A percentile compares a stretch with the other conserved stretches of the same genome.
These are phyloP conservation scores for Sporormia fimetaria DNA, from an alignment of 495 filamentous ascomycete species.

Conservation along the genomic window DNA sequence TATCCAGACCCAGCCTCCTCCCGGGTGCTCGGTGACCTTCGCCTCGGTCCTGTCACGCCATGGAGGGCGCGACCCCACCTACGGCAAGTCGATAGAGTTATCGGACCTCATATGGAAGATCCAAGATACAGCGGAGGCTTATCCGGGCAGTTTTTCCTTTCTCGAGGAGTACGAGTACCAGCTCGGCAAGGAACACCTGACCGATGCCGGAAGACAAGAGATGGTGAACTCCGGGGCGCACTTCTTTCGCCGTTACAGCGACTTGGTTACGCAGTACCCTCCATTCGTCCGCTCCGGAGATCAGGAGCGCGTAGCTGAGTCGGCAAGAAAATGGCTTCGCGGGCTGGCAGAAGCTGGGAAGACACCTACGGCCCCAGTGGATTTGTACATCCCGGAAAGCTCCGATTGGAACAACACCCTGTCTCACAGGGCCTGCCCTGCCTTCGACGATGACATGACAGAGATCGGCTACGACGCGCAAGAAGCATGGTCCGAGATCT, in stretches of 20 bases:
- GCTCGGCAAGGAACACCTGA: slow-evolving; percentile 66
- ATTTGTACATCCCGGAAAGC: slow-evolving; percentile 52
- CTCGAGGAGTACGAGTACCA: slow-evolving; percentile 57
- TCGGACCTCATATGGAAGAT: slow-evolving; percentile 38
- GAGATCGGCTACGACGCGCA: slow-evolving; percentile 41
- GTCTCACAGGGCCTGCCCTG: slow-evolving; percentile 54
- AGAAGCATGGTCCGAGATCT: slow-evolving; percentile 42
- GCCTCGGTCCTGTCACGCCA: slow-evolving; percentile 71
- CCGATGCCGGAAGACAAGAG: slow-evolving; percentile 57
- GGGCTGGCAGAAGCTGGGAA: slow-evolving; percentile 54
- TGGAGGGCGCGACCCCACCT: slow-evolving; percentile 71
- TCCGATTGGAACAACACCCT: slow-evolving; percentile 63
- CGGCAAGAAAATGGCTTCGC: slow-evolving; percentile 58
- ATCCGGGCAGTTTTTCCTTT: slow-evolving; percentile 50
- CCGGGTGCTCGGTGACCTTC: slow-evolving; percentile 59
- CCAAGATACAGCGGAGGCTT: slow-evolving; percentile 44
- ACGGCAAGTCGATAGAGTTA: slow-evolving; percentile 39
- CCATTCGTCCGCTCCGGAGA: slow-evolving; percentile 67
- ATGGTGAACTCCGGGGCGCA: slow-evolving; percentile 62
- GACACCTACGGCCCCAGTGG: slow-evolving; percentile 30
- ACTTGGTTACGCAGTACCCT: slow-evolving; percentile 39
- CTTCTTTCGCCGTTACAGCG: slow-evolving; percentile 59
- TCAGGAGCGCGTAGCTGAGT: slow-evolving; percentile 60
- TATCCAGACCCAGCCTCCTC: slow-evolving; percentile 45
- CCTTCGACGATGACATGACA: slow-evolving; percentile 44